phyloP scores from a whole-genome alignment of 2,329 filamentous ascomycete genomes.

The Stachybotrys echinatus region DNA sequence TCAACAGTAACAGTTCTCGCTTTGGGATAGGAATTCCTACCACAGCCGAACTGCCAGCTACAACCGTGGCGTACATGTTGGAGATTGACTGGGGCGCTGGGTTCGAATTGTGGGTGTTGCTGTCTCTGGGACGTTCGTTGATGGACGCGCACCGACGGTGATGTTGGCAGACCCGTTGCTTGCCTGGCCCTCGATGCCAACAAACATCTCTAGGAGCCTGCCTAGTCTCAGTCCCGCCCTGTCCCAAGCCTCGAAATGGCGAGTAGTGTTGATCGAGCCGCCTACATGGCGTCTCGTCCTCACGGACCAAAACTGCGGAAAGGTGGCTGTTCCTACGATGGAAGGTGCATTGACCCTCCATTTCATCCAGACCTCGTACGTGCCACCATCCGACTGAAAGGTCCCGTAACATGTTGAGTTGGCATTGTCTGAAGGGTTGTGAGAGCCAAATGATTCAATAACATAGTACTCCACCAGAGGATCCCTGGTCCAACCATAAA shows the following conservation, averaged over 20 bases:
- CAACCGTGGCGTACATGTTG: no score
- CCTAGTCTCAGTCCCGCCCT: slow-evolving; percentile 2
- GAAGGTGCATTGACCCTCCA: slow-evolving; percentile 28
- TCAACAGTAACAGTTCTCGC: no score
- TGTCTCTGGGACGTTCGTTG: no score
- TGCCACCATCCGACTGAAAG: slow-evolving; percentile 16
- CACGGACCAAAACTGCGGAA: slow-evolving; percentile 43
- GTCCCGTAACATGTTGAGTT: slow-evolving; percentile 6
- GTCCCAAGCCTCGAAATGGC: slow-evolving; percentile 1
- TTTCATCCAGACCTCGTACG: slow-evolving; percentile 22
- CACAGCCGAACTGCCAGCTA: no score
- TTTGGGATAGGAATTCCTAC: no score
- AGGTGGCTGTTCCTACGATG: slow-evolving; percentile 37
- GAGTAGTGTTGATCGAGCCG: slow-evolving; percentile 5
- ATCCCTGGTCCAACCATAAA: slow-evolving; percentile 27
- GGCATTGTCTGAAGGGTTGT: slow-evolving; percentile 18
- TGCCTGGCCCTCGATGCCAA: slow-evolving; percentile 5
- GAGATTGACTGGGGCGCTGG: no score
- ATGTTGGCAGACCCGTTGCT: slow-evolving; percentile 4
- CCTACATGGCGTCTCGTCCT: slow-evolving; percentile 5
- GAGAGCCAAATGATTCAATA: slow-evolving; percentile 21
- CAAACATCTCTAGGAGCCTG: slow-evolving; percentile 2
- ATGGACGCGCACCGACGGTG: slow-evolving; percentile 3
- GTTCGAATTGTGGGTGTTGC: no score
- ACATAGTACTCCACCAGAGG: slow-evolving; percentile 16